A percentile compares a stretch with the other conserved stretches of the same genome.
phyloP scores from a whole-genome alignment of 2,329 filamentous ascomycete species.

The Xylariaceae sp. region DNA sequence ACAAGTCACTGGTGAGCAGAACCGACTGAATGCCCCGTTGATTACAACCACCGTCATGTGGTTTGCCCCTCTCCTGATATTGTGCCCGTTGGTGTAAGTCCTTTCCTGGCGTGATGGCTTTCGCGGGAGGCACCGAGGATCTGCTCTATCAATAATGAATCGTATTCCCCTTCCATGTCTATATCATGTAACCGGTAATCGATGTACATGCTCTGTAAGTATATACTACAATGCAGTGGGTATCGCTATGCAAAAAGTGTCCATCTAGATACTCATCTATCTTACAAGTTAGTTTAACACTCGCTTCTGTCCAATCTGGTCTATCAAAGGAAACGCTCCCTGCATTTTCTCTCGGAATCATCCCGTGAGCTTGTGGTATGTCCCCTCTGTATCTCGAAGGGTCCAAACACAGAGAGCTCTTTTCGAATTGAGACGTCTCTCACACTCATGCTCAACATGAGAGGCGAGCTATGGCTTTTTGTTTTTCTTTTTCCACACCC shows the following conservation, averaged over 20 bases:
- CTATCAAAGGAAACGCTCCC: not conserved
- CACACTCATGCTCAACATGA: not conserved
- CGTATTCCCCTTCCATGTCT: not conserved
- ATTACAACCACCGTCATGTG: too few species aligned
- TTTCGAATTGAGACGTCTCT: not conserved
- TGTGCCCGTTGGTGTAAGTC: too few species aligned
- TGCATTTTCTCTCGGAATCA: not conserved
- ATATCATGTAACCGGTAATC: not conserved
- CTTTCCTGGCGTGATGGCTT: too few species aligned
- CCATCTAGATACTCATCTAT: conserved; percentile 4
- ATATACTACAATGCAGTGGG: conserved; percentile 2
- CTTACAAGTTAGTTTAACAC: not conserved
- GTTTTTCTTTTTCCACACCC: not conserved
- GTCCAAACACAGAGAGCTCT: not conserved
- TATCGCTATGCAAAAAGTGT: conserved; percentile 10
- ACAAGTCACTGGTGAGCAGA: too few species aligned
- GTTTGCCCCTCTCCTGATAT: too few species aligned
- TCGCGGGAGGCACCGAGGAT: too few species aligned
- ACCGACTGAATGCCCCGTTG: too few species aligned
- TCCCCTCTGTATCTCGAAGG: not conserved
- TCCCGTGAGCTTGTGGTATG: not conserved
- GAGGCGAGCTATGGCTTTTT: not conserved
- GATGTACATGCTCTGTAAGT: not conserved
- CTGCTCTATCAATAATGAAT: not conserved
- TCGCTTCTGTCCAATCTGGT: not conserved